Base-by-base conservation (phyloP, 495 filamentous ascomycete genomes). In the Hypoxylon crocopeplum region DNA sequence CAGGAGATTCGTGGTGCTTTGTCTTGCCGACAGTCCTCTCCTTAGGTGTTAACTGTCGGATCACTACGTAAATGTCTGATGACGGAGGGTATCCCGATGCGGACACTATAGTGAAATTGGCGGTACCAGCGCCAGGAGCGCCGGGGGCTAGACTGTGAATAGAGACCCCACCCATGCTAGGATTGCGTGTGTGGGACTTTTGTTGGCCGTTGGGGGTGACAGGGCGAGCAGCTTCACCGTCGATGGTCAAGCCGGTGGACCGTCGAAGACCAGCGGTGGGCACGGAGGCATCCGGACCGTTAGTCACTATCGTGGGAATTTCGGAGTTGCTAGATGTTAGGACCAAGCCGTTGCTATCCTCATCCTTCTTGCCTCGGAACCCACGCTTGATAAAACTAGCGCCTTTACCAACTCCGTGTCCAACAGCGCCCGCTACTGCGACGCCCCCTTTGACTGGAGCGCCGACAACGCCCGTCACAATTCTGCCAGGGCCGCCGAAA, bases 401-500 rank as follows among this genome's bases (percentile, higher is more conserved):
- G 22, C 91, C 94, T 69, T 92, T 94, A 56, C 87, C 84, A 40
- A 97, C 89, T 47, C 89, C 87, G 56, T 89, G 87, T 6, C 88
- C 92, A 15, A 90, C 85, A 34, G 78, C 77, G 7, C 83, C 84
- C 16, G 79, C 86, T 37, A 90, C 87, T 34, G 88, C 86, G 39
- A 84, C 87, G 21, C 89, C 91, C 22, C 93, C 93, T 77, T 97
- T 98, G 67, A 98, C 84, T 8, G 94, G 94, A 8, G 89, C 93
- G 19, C 92, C 92, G 5, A 82, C 85, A 48, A 86, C 84, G 47
- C 84, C 84, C 12, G 85, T 86, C 47, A 97, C 88, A 45, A 98
- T 88, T 76, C 92, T 96, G 22, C 91, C 90, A n/a, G 94, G 91
- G 3, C 88, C 80, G 4, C 88, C 86, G 68, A 98, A 97, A 0